phyloP scores from a whole-genome alignment of 1,284 basidiomycete species.

The Apiotrichum mycotoxinovorans region DNA sequence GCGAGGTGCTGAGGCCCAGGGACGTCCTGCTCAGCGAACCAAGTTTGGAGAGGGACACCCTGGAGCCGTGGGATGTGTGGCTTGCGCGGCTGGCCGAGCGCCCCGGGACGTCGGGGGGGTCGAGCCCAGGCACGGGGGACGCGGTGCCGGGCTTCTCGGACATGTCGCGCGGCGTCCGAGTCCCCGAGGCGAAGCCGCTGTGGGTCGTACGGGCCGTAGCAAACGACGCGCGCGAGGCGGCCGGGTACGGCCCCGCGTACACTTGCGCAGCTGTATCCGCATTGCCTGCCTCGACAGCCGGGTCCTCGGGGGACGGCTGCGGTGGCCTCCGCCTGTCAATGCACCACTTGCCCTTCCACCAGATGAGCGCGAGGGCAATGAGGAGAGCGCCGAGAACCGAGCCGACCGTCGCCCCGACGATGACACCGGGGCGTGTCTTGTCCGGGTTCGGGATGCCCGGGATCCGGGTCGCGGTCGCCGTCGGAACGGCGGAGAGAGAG shows the following conservation, averaged over 20 bases:
- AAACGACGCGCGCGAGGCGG: neutral
- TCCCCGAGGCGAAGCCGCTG: too few species aligned
- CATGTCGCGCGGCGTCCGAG: neutral
- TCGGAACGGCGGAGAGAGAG: neutral
- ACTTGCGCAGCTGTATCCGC: neutral
- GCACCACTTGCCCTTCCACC: neutral
- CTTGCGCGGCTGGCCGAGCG: too few species aligned
- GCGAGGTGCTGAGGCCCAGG: neutral
- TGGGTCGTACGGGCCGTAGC: neutral
- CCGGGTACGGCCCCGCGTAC: neutral
- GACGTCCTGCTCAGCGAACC: neutral
- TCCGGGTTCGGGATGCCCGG: neutral
- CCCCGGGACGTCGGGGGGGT: too few species aligned
- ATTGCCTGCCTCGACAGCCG: too few species aligned
- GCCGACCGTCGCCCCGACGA: neutral
- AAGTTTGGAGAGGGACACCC: neutral
- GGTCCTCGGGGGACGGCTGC: too few species aligned
- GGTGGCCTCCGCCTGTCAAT: neutral
- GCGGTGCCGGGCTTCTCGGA: neutral
- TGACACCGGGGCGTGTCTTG: neutral
- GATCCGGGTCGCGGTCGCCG: neutral
- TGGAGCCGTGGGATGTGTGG: too few species aligned
- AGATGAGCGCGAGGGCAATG: neutral
- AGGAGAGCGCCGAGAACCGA: neutral
- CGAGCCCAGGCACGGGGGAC: neutral